These are phyloP conservation scores for Limnomonas spitsbergensis DNA, from an alignment of 139 green algal species.

Conservation along the genomic window DNA sequence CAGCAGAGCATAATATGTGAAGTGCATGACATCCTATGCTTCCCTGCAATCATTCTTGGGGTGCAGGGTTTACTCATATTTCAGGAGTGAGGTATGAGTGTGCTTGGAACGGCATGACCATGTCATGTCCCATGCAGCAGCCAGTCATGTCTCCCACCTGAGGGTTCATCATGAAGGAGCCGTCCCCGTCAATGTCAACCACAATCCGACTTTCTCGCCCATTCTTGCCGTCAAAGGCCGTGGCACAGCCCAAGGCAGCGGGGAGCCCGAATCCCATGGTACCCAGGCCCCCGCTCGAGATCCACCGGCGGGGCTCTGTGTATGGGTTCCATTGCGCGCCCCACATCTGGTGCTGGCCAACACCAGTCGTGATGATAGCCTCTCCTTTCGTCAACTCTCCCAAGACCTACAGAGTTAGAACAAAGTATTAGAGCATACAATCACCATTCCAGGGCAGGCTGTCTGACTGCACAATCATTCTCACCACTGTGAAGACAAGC, in stretches of 20 bases:
- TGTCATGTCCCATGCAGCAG: too few relatives aligned
- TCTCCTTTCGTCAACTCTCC: slow-evolving; percentile 92
- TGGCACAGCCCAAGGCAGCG: slow-evolving; percentile 85
- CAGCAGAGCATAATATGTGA: neutral
- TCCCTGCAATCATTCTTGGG: too few relatives aligned
- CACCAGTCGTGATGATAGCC: slow-evolving; percentile 94
- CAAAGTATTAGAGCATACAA: neutral
- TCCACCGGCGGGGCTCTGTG: slow-evolving; percentile 36
- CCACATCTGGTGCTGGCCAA: slow-evolving; percentile 99
- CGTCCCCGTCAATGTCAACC: slow-evolving; percentile 98
- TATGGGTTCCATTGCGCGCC: slow-evolving; percentile 93
- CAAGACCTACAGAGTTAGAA: slow-evolving; percentile 57
- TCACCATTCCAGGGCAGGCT: too few relatives aligned
- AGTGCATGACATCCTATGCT: neutral
- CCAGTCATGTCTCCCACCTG: too few relatives aligned
- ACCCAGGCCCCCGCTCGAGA: slow-evolving; percentile 83
- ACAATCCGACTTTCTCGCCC: slow-evolving; percentile 60
- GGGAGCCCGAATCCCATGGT: slow-evolving; percentile 99
- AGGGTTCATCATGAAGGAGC: slow-evolving; percentile 97
- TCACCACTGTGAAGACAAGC: too few relatives aligned
- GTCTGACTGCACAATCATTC: too few relatives aligned
- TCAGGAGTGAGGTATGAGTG: too few relatives aligned
- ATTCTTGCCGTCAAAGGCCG: slow-evolving; percentile 77
- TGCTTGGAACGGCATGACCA: too few relatives aligned
- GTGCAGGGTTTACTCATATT: too few relatives aligned